A percentile compares a stretch with the other conserved stretches of the same genome.
These are phyloP conservation scores for Leishmania aethiopica DNA, from an alignment of 208 protist species.

Conservation along the genomic window DNA sequence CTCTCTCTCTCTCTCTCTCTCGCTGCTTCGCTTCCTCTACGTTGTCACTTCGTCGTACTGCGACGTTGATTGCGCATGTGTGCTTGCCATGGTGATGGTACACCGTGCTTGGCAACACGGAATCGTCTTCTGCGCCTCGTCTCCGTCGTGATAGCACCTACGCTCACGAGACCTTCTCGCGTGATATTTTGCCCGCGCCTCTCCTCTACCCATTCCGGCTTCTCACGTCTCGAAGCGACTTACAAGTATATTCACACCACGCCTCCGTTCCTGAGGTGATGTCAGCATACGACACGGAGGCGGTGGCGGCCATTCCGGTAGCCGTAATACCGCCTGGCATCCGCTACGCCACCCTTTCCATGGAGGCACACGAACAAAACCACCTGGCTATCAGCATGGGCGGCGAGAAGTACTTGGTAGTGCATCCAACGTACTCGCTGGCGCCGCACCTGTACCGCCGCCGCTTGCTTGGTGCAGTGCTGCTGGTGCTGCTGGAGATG, in stretches of 20 bases:
- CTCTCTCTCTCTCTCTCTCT: background rate
- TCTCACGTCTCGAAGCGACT: background rate
- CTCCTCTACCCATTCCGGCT: background rate
- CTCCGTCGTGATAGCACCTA: background rate
- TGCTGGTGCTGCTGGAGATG: slow-evolving; percentile 1
- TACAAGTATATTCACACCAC: background rate
- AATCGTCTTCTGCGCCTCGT: background rate
- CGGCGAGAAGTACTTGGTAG: background rate
- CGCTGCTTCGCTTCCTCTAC: background rate
- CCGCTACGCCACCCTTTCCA: background rate
- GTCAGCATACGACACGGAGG: background rate
- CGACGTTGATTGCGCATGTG: background rate
- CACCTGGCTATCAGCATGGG: slow-evolving; percentile 1
- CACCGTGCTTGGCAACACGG: background rate
- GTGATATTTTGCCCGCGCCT: background rate
- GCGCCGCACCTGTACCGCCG: background rate
- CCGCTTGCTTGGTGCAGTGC: background rate
- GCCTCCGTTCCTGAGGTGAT: background rate
- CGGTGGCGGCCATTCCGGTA: background rate
- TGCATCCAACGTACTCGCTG: slow-evolving; percentile 9
- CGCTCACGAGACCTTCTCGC: background rate
- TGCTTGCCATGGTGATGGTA: background rate
- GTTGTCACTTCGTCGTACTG: too few species aligned
- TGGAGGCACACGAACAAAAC: background rate
- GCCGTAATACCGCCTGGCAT: background rate